Evolutionary conservation across 495 filamentous ascomycete species (phyloP), one percentile per base, ranked within the genome.

Genomic region (Talaromyces wortmannii): DNA sequence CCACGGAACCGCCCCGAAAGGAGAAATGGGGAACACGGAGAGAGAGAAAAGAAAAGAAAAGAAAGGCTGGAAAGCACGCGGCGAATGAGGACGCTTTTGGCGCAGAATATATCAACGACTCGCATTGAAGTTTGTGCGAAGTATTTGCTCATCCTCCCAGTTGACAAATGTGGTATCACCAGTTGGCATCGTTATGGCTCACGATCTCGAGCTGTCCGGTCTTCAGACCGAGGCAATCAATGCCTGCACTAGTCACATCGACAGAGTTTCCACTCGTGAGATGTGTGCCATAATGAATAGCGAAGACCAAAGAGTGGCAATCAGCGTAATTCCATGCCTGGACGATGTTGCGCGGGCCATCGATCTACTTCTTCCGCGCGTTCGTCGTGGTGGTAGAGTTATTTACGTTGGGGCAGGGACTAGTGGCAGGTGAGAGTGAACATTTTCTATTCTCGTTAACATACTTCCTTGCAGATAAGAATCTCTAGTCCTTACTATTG

Each of bases 391-490:
- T 13, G 71, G 71, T n/a, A 54, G 69, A 43, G 67, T 74, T 11
- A 53, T 74, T 6, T 73, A 74, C 55, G 68, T 72, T 7, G 69
- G 71, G 4, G 71, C 71, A 10, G 71, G 71, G 6, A 72, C 71
- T 4, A 74, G 71, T 52, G 69, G 71, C 55, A 68, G 70, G 68
- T 71, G 6, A 4, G 50, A n/a, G 5, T 53, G 12, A 18, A n/a
- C 23, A 59, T 52, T 13, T 43, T 15, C 31, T 4, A 23, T 10
- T 32, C 15, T 6, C 10, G 50, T 53, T 8, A 44, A 23, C 32
- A 42, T 23, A 23, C 10, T 36, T 2, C 13, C 23, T 8, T 40
- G 36, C 36, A 40, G 2, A 13, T 40, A 8, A 40, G 36, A 40
- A 13, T 8, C 36, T 40, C 13, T 40, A 40, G 36, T 40, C 36